Evolutionary conservation across 179 eudicot species (phyloP).

Genomic region (Silene noctiflora): DNA sequence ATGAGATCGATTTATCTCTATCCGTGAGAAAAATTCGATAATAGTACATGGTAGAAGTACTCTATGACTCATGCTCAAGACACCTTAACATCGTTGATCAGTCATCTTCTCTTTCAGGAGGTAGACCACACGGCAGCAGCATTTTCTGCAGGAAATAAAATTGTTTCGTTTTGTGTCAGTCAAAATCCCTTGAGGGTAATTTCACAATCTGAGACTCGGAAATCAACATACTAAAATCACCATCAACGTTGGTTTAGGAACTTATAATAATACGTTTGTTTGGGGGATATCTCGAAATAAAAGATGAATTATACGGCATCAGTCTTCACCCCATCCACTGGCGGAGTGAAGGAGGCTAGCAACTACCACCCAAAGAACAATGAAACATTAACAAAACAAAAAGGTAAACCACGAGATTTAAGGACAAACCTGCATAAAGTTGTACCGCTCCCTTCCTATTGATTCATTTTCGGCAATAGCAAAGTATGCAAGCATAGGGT

Average conservation of each 20-base stretch:
- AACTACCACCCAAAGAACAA: neutral
- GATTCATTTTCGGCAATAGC: conserved; percentile 91
- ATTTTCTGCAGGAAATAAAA: conserved; percentile 26
- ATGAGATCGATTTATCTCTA: neutral
- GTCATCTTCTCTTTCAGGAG: conserved; percentile 33
- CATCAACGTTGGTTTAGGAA: too few species aligned
- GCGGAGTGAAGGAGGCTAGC: too few species aligned
- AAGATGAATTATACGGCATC: too few species aligned
- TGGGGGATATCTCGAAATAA: too few species aligned
- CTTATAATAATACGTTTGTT: too few species aligned
- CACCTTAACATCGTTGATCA: neutral
- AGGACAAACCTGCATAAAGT: conserved; percentile 79
- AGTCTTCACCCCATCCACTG: too few species aligned
- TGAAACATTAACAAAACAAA: neutral
- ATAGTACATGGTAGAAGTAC: neutral
- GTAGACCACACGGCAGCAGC: conserved; percentile 33
- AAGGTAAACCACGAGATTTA: conserved; percentile 23
- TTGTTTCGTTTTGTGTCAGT: neutral
- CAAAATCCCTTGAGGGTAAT: neutral
- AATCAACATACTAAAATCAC: neutral
- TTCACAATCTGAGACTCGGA: too few species aligned
- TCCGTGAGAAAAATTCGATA: neutral
- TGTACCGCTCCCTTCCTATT: conserved; percentile 89
- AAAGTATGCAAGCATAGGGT: conserved; percentile 81
- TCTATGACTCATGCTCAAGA: neutral